Evolutionary conservation across 1,139 yeast genomes (phyloP).

Genomic region (Arxiozyma slooffiae): DNA sequence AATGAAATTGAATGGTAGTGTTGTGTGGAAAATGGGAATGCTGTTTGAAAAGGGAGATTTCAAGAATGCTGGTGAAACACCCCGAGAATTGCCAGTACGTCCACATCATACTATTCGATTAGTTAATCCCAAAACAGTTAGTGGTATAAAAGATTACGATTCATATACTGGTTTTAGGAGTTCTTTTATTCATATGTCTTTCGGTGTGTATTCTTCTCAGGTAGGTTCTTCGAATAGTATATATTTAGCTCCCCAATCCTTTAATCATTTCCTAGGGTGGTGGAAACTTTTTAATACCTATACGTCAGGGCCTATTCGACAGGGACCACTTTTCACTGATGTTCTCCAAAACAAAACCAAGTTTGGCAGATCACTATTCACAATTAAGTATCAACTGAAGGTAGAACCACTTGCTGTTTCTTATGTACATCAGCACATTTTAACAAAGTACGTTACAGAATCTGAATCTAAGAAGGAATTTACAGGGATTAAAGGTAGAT

Average conservation of each 20-base stretch:
- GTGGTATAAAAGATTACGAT: conserved; percentile 41
- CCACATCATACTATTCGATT: conserved; percentile 64
- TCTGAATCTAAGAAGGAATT: conserved; percentile 46
- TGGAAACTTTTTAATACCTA: conserved; percentile 64
- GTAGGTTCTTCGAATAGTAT: conserved; percentile 46
- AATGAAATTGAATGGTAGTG: conserved; percentile 45
- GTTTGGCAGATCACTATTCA: conserved; percentile 64
- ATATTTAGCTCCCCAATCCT: conserved; percentile 60
- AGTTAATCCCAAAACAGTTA: conserved; percentile 48
- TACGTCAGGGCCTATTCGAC: conserved; percentile 63
- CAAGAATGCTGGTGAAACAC: conserved; percentile 23
- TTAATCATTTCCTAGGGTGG: conserved; percentile 67
- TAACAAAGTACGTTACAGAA: conserved; percentile 35
- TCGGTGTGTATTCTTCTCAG: conserved; percentile 47
- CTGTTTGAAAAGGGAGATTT: conserved; percentile 37
- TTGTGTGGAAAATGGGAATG: conserved; percentile 43
- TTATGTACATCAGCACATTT: conserved; percentile 55
- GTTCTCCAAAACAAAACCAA: conserved; percentile 35
- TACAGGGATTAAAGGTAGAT: conserved; percentile 68
- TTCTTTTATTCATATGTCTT: conserved; percentile 64
- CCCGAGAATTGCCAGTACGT: conserved; percentile 33
- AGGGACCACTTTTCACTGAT: conserved; percentile 52
- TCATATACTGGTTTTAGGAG: conserved; percentile 69
- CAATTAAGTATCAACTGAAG: conserved; percentile 65
- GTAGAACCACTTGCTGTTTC: conserved; percentile 62